Base-by-base conservation (phyloP, 2,329 filamentous ascomycete species). In the Ophiostoma fasciatum region DNA sequence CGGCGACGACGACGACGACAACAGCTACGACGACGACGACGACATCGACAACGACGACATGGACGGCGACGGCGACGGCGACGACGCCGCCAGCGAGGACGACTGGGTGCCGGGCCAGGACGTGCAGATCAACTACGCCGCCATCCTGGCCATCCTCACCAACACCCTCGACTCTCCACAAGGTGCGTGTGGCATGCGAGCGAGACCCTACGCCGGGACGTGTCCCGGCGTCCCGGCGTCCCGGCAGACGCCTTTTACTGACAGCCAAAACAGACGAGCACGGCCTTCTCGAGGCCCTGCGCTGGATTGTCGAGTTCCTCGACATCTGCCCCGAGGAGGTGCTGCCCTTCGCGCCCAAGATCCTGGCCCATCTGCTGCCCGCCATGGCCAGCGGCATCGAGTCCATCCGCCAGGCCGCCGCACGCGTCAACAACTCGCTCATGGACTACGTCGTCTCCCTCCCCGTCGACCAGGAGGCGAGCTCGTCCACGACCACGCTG, bases 31-130 rank as follows among this genome's bases (percentile, higher is more conserved):
- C 32, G 90, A 87, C 0, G 90, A 87, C 1, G 88, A 96, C 57
- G 90, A 96, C 55, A 84, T 64, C 28, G 71, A 75, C 7, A 68
- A 71, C 2, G 68, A 66, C 22, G 69, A 71, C 23, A 68, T 73
- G 5, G 66, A 69, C 3, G 62, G 62, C 21, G 63, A 64, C n/a
- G 64, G 65, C 29, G 71, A 74, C 5, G 68, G 71, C 2, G 68
- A 68, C 23, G 70, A 70, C 21, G 60, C 66, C 13, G 76, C 74
- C 42, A 75, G 71, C 30, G 87, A 94, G 48, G 87, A 87, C 41
- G 90, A 96, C 51, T 98, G 88, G 85, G 78, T 96, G 31, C 92
- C 92, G 0, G 90, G 92, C 1, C 90, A 98, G 57, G 90, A 98
- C 55, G 85, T 94, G 7, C 80, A 92, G 40, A 82, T 98, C 42